A percentile compares a stretch with the other conserved stretches of the same genome.
phyloP scores from a whole-genome alignment of 2,329 filamentous ascomycete genomes.

The Pezicula carpinea region DNA sequence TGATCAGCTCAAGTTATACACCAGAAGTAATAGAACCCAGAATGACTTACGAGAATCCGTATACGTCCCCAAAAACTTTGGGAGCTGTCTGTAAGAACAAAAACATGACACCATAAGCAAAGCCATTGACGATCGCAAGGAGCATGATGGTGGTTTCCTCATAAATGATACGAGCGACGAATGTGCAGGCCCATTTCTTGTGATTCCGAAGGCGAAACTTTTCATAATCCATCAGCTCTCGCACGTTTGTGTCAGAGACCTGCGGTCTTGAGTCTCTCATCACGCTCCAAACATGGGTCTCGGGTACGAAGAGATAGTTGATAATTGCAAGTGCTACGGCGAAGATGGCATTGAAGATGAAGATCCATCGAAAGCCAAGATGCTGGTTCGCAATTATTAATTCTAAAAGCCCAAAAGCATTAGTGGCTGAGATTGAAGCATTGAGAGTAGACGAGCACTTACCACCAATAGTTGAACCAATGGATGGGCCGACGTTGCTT shows the following conservation, averaged over 20 bases:
- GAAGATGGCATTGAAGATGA: slow-evolving; percentile 37
- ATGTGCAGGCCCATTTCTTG: neutral
- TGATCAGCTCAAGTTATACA: too few species aligned
- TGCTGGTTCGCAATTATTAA: slow-evolving; percentile 32
- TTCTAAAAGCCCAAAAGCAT: neutral
- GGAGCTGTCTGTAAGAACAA: slow-evolving; percentile 39
- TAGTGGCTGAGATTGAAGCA: too few species aligned
- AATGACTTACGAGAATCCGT: slow-evolving; percentile 31
- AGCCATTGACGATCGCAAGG: slow-evolving; percentile 37
- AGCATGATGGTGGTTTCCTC: slow-evolving; percentile 37
- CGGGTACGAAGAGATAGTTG: slow-evolving; percentile 9
- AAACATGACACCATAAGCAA: slow-evolving; percentile 37
- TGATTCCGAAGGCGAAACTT: slow-evolving; percentile 25
- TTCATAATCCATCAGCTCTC: neutral
- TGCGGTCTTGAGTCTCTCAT: too few species aligned
- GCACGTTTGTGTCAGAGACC: too few species aligned
- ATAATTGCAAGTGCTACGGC: slow-evolving; percentile 31
- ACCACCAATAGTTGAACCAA: slow-evolving; percentile 35
- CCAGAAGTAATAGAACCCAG: neutral
- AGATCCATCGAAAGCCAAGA: slow-evolving; percentile 36
- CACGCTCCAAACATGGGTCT: too few species aligned
- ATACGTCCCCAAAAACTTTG: slow-evolving; percentile 38
- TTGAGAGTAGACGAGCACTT: slow-evolving; percentile 4
- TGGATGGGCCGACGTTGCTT: slow-evolving; percentile 35
- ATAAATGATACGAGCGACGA: slow-evolving; percentile 30